Conservation (phyloP, 345 rosid genomes). For the Eucalyptus camaldulensis region DNA sequence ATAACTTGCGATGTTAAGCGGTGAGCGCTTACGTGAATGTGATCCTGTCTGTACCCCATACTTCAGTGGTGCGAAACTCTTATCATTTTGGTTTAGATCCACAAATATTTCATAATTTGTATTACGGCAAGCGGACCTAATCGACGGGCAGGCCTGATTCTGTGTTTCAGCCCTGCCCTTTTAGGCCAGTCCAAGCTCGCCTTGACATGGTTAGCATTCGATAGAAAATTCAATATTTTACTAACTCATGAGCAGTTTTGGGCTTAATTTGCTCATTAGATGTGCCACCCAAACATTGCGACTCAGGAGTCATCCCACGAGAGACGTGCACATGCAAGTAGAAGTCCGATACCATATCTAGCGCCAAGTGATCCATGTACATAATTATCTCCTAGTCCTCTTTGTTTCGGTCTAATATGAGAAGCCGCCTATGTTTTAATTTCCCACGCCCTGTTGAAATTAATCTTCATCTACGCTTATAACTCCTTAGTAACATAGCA, state of each 20-base stretch:
- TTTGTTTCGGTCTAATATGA: neutral
- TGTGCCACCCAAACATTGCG: neutral
- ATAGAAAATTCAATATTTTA: neutral
- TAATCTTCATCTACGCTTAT: neutral
- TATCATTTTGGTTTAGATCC: neutral
- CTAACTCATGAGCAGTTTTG: neutral
- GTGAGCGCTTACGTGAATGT: rapidly evolving
- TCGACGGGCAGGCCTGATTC: rapidly evolving
- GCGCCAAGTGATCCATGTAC: neutral
- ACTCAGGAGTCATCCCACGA: neutral
- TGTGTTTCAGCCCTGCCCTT: neutral
- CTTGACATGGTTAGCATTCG: neutral
- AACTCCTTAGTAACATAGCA: neutral
- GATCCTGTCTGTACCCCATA: neutral
- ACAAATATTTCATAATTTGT: neutral
- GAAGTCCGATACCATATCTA: neutral
- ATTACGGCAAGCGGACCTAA: neutral
- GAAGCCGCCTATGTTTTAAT: neutral
- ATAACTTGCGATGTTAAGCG: neutral
- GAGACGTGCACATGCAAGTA: neutral
- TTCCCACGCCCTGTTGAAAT: neutral
- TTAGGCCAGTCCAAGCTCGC: neutral
- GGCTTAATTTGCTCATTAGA: neutral
- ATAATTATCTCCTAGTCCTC: neutral
- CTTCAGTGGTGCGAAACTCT: neutral